Conservation (phyloP, 2,329 filamentous ascomycete genomes). For the Fusarium anguioides region DNA sequence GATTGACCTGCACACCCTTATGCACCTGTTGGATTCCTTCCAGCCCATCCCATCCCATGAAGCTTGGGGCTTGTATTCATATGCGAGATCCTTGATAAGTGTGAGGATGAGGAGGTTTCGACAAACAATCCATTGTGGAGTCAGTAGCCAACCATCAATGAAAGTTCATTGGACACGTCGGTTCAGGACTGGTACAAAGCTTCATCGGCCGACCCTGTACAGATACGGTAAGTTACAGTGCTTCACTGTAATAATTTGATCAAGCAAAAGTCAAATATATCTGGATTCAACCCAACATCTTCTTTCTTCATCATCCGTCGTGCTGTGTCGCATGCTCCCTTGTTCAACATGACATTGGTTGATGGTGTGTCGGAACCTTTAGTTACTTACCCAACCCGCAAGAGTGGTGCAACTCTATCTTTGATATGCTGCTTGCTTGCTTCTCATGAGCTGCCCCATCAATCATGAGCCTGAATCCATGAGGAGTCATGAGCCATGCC, state of each 20-base stretch:
- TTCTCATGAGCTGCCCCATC: slow-evolving; percentile 24
- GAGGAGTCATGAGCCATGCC: slow-evolving; percentile 33
- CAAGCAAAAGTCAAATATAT: slow-evolving; percentile 13
- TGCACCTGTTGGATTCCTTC: slow-evolving; percentile 16
- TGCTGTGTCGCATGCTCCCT: slow-evolving; percentile 22
- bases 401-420: slow-evolving; percentile 31
- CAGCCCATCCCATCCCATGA: slow-evolving; percentile 18
- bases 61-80: slow-evolving; percentile 24
- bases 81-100: slow-evolving; percentile 31
- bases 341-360: slow-evolving; percentile 12
- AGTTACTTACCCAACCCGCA: slow-evolving; percentile 23
- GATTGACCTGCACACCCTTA: slow-evolving; percentile 21
- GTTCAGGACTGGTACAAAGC: slow-evolving; percentile 23
- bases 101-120: slow-evolving; percentile 25
- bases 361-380: slow-evolving; percentile 26
- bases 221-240: slow-evolving; percentile 21
- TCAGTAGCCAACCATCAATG: slow-evolving; percentile 1
- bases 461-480: slow-evolving; percentile 33
- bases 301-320: background rate
- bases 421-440: slow-evolving; percentile 12
- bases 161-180: slow-evolving; percentile 22
- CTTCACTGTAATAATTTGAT: slow-evolving; percentile 7
- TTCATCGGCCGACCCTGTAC: slow-evolving; percentile 21
- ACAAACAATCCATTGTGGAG: slow-evolving; percentile 25
- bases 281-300: slow-evolving; percentile 12